A percentile compares a stretch with the other conserved stretches of the same genome.
Conservation (phyloP, 106 monocot species). For the Cymbidium sinense region DNA sequence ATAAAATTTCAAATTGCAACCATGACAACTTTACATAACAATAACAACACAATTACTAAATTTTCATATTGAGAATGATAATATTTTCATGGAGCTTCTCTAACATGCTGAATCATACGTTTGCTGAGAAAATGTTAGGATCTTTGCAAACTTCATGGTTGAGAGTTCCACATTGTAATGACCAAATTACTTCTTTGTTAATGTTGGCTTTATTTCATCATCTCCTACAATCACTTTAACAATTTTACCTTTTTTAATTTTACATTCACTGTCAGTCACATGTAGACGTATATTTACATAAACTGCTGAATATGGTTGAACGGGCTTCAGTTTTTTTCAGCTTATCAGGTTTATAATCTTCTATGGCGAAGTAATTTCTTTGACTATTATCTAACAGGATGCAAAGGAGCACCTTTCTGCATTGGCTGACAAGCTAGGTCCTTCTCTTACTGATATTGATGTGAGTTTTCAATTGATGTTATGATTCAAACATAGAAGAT, state of each 20-base stretch:
- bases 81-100: too few species aligned
- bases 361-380: background rate
- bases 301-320: background rate
- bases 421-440: constrained; percentile 17
- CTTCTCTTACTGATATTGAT: constrained; percentile 87
- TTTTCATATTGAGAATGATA: too few species aligned
- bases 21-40: too few species aligned
- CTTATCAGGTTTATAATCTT: background rate
- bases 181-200: background rate
- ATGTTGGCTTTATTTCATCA: background rate
- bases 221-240: background rate
- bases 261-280: background rate
- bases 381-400: constrained; percentile 3
- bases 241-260: background rate
- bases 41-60: too few species aligned
- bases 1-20: too few species aligned
- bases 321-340: background rate
- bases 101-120: too few species aligned
- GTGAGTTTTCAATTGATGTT: constrained; percentile 32
- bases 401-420: constrained; percentile 13
- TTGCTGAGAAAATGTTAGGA: too few species aligned
- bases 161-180: background rate
- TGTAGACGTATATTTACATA: background rate
- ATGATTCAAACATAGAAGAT: background rate
- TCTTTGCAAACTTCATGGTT: too few species aligned